phyloP scores from a whole-genome alignment of 805 yeast species.

The Jamesozyma gamospora region DNA sequence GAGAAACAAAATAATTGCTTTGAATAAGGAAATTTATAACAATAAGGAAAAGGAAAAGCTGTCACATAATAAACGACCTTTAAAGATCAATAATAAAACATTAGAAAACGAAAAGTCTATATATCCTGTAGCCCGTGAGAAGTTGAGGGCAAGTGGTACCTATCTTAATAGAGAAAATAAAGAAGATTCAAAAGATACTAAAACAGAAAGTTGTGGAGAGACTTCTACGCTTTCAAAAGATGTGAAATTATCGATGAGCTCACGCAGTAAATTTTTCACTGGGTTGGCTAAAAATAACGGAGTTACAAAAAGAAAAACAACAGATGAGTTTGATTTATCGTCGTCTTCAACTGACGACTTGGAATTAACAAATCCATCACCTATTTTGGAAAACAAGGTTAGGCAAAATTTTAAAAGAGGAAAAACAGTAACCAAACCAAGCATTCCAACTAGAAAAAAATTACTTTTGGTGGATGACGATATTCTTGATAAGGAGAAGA shows the following conservation, averaged over 20 bases:
- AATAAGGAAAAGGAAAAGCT: not conserved
- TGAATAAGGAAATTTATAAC: conserved; percentile 1
- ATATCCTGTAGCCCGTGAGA: not conserved
- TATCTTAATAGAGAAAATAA: not conserved
- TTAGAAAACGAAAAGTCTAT: not conserved
- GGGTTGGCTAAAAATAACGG: not conserved
- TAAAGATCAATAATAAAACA: not conserved
- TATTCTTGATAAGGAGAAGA: conserved; percentile 9
- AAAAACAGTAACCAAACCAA: conserved; percentile 7
- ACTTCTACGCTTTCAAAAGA: not conserved
- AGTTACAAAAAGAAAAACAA: not conserved
- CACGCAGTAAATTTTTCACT: not conserved
- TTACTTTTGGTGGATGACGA: conserved; percentile 25
- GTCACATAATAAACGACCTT: not conserved
- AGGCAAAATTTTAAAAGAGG: conserved; percentile 8
- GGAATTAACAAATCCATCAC: conserved; percentile 27
- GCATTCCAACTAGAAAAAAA: conserved; percentile 19
- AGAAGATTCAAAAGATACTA: not conserved
- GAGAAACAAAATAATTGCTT: conserved; percentile 7
- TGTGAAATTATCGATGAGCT: not conserved
- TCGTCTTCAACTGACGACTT: conserved; percentile 26
- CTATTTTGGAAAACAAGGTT: conserved; percentile 14
- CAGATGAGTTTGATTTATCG: conserved; percentile 27
- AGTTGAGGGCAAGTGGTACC: not conserved
- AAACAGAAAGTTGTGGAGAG: not conserved